Evolutionary conservation across 1,284 basidiomycete species (phyloP), one percentile per base, ranked within the genome.

Genomic region (Rugosomyces carneus): DNA sequence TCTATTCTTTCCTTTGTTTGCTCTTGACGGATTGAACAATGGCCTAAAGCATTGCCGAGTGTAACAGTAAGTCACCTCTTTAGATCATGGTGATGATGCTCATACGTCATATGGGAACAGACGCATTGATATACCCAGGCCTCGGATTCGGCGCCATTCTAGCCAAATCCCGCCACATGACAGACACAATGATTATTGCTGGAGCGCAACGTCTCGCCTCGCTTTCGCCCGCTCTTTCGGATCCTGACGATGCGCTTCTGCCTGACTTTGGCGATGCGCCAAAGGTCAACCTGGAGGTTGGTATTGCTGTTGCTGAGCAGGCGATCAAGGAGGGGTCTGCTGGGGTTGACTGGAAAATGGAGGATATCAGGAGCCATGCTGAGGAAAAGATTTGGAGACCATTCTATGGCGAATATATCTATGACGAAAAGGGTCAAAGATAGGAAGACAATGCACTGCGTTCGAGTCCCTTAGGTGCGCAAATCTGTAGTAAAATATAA

Each of bases 51-150:
- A 78, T 84, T 39, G 83, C 81, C 1, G 83, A 85, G 57, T 86
- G 83, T 59, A 87, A 89, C 61, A 87, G 78, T 78, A 51, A 53
- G 73, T 60, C n/a, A n/a, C n/a, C n/a, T n/a, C n/a, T n/a, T n/a
- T n/a, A n/a, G n/a, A n/a, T n/a, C n/a, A n/a, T n/a, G n/a, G n/a
- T n/a, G n/a, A n/a, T 21, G 8, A 9, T 8, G 18, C 1, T 26
- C 37, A 35, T 37, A 27, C 29, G 18, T 43, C 2, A 18, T 26
- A 15, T 19, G 6, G 16, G 13, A 11, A 9, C 47, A 79, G 76
- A 91, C 58, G 87, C 87, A 0, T 68, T 89, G 21, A 82, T 89
- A 40, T 89, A 88, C 62, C 88, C 88, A 1, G 87, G 85, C 19
- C 73, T 91, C 27, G 88, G 87, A 7, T 79, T 88, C 46, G 89